Base-by-base conservation (phyloP, 2,329 filamentous ascomycete species). In the Lithohypha guttulata region DNA sequence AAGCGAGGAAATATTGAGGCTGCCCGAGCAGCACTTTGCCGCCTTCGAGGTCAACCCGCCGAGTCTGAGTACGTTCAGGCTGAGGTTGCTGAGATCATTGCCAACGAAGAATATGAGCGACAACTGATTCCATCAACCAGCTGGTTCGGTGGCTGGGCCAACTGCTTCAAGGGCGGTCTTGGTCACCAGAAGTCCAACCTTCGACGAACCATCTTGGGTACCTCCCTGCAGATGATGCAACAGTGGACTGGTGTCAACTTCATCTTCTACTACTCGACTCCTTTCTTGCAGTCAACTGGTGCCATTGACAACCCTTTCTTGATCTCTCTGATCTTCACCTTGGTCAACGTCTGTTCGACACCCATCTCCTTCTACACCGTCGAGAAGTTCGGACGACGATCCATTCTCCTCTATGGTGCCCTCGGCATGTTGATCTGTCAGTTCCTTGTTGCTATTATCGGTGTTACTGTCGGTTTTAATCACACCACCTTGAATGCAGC, bases 191-290 rank as follows among this genome's bases (percentile, higher is more conserved):
- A 66, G 57, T 70, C 47, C 54, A 67, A 67, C 49, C 40, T 83
- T 41, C 79, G 80, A 54, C 74, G 77, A 50, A 80, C 79, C 18
- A 75, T 83, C 43, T 69, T 84, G 29, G 80, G 80, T 53, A 80
- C 75, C 32, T 78, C 77, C 15, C 68, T 84, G 23, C 80, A 84
- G 68, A 84, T 84, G 79, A 83, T 84, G 77, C 79, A 83, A 62
- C 80, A 84, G 62, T 50, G 73, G 75, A 86, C 82, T 18, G 84
- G 85, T 68, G 81, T 93, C 65, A 93, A 93, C 73, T 93, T 89
- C 66, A 83, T 91, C 70, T 89, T 86, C 69, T 83, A 84, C 67
- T 84, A 75, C 68, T 81, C 79, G 11, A 84, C 80, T 7, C 74
- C 78, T 43, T 86, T 93, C 76, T 82, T 93, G 66, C 64, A 81